Base-by-base conservation (phyloP, 2,329 filamentous ascomycete species). In the Cercospora sojina region DNA sequence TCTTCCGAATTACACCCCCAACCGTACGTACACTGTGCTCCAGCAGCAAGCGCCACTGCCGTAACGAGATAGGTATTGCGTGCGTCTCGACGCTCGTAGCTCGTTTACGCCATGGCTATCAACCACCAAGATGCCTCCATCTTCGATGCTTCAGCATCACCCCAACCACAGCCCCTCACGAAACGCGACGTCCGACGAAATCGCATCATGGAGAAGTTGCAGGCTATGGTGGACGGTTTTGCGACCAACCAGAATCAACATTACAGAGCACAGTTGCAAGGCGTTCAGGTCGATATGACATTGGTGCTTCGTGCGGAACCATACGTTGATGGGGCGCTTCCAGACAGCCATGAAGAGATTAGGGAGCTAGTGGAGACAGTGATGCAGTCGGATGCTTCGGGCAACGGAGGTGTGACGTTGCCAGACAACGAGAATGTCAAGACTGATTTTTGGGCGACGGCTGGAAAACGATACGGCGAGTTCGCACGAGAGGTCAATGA, bases 121-220 rank as follows among this genome's bases (percentile, higher is more conserved):
- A 64, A 70, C 49, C 69, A 69, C 60, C 71, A 67, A 49, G 67
- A 71, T 63, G 64, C 59, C 58, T 70, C 70, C 25, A 67, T 71
- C 49, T 70, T 72, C 58, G 68, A 72, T 18, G 64, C 62, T 18
- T 73, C 73, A 49, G 67, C 79, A 59, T 81, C 80, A 13, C 81
- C 83, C 66, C 82, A 80, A 66, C 79, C 79, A 35, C 81, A 81
- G 65, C 82, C 81, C 23, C 74, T 86, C 56, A 94, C 92, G 47
- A 97, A 97, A 83, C 88, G 92, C 79, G 94, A 98, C 81, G 95
- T 96, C 79, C 89, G 93, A 77, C 89, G 93, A 69, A 91, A 91
- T 74, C 88, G 90, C 74, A 87, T 97, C 68, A 87, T 89, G 71
- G 93, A 97, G 68, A 90, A 91, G 70, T 86, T 97, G 6, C 85